Conservation (phyloP, 108 stramenopile genomes). For the Cyclotella sp. region DNA sequence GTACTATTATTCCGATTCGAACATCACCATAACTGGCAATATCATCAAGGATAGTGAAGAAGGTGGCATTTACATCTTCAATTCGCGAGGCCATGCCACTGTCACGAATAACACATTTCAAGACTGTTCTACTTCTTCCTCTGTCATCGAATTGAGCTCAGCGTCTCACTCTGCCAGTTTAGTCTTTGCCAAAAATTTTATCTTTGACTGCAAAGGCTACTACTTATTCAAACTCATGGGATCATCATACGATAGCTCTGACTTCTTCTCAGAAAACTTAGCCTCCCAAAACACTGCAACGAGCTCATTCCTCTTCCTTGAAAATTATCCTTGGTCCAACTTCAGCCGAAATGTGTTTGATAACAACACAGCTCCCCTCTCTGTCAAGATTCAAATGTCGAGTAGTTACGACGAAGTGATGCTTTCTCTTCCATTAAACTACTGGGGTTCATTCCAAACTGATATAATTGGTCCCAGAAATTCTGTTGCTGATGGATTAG, state of each 20-base stretch:
- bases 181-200: constrained; percentile 1
- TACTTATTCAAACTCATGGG: neutral
- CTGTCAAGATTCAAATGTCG: constrained; percentile 17
- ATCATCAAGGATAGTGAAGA: neutral
- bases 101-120: constrained; percentile 7
- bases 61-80: constrained; percentile 1
- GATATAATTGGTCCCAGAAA: constrained; percentile 13
- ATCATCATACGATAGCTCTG: neutral
- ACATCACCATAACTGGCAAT: constrained; percentile 4
- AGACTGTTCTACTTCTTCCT: neutral
- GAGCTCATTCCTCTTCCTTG: neutral
- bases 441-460: constrained; percentile 27
- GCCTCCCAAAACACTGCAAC: neutral
- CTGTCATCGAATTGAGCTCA: constrained; percentile 3
- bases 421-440: constrained; percentile 2
- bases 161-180: neutral
- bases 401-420: neutral
- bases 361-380: constrained; percentile 26
- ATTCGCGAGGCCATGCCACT: neutral
- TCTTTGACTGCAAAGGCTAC: neutral
- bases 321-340: constrained; percentile 1
- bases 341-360: constrained; percentile 13
- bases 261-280: constrained; percentile 2
- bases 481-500: constrained; percentile 20
- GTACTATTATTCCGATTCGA: too few relatives aligned